Conservation (phyloP, 116 monocot species). For the Trichopus zeylanicus region DNA sequence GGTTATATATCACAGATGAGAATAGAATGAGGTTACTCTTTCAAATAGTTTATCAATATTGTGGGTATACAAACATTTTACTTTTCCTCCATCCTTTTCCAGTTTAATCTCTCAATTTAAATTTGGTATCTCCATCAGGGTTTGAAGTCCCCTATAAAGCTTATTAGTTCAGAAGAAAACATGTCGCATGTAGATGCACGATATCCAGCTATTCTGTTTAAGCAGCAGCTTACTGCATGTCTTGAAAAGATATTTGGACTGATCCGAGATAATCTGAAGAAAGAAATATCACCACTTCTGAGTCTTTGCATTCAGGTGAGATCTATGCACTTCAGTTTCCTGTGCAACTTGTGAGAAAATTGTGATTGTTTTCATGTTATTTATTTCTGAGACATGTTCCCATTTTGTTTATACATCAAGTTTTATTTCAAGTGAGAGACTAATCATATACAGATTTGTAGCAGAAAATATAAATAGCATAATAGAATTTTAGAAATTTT, state of each 20-base stretch:
- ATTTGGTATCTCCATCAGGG: constrained; percentile 22
- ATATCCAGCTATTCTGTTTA: constrained; percentile 93
- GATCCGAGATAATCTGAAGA: constrained; percentile 90
- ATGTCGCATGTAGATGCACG: constrained; percentile 64
- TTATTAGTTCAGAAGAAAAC: constrained; percentile 42
- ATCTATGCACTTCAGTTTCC: background rate
- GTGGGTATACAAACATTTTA: background rate
- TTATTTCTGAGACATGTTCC: too few relatives aligned
- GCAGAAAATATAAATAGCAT: too few relatives aligned
- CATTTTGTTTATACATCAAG: too few relatives aligned
- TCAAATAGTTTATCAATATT: too few relatives aligned
- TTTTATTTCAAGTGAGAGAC: too few relatives aligned
- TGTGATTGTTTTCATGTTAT: too few relatives aligned
- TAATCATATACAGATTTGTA: too few relatives aligned
- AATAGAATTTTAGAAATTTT: too few relatives aligned
- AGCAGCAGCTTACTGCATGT: constrained; percentile 91
- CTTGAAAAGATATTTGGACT: constrained; percentile 96
- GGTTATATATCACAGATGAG: too few relatives aligned
- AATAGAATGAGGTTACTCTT: too few relatives aligned
- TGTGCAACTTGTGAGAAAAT: background rate
- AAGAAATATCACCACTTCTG: constrained; percentile 82
- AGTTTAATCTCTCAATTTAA: background rate
- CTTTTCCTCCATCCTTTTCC: background rate
- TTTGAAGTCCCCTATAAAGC: constrained; percentile 40
- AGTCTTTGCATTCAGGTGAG: constrained; percentile 88